Conservation (phyloP, 208 protist species). For the Tritrichomonas musculus region DNA sequence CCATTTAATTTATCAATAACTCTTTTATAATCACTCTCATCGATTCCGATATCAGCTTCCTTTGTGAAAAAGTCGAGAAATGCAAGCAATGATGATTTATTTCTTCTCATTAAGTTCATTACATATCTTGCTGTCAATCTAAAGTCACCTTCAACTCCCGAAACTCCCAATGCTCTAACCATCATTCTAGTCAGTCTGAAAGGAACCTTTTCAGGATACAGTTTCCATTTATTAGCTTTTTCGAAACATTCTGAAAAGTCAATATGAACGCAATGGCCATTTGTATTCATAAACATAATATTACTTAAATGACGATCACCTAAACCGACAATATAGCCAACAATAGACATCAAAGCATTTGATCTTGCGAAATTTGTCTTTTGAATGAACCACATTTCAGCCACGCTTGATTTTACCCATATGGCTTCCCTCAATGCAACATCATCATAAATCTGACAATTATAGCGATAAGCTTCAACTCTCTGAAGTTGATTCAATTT, state of each 20-base stretch:
- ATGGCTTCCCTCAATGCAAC: not conserved
- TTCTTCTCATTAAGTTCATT: constrained; percentile 22
- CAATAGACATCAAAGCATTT: not conserved
- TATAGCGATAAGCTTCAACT: not conserved
- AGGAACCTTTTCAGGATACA: not conserved
- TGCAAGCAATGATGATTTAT: not conserved
- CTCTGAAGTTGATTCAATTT: not conserved
- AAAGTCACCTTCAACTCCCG: not conserved
- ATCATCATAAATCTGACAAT: too few relatives aligned
- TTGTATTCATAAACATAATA: not conserved
- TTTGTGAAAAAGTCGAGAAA: constrained; percentile 10
- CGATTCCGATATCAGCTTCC: not conserved
- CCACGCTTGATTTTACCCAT: not conserved
- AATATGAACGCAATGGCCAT: not conserved
- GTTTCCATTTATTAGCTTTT: not conserved
- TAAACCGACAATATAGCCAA: constrained; percentile 3
- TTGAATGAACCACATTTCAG: not conserved
- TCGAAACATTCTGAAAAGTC: not conserved
- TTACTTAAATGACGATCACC: not conserved
- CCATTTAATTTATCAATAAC: not conserved
- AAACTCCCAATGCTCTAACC: not conserved
- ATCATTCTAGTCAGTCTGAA: constrained; percentile 34
- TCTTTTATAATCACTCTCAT: not conserved
- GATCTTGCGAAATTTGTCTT: constrained; percentile 4
- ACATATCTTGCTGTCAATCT: not conserved